Base-by-base conservation (phyloP, 108 stramenopile species). In the Chaetoceros tenuissimus region DNA sequence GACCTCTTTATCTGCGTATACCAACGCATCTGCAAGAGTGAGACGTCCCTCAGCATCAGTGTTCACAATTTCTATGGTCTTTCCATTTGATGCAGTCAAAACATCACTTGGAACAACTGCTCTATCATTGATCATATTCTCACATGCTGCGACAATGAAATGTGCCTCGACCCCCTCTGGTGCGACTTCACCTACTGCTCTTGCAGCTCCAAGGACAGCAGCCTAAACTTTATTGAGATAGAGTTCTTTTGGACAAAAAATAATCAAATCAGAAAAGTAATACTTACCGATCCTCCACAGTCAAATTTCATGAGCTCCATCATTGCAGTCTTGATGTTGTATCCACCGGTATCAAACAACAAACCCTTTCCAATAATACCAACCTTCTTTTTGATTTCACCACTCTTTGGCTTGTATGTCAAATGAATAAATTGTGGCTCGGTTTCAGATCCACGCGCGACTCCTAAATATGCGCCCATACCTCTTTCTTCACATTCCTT, bases 301-400 rank as follows among this genome's bases (percentile, higher is more conserved):
- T 99, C 99, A 57, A 99, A 96, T 72, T 99, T 98, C 99, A 99
- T 99, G 28, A 96, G 64, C 64, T 97, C 97, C 82, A 99, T 99
- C 95, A 94, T 95, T 10, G 73, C 63, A 2, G 91, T 91, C 77
- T 99, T 99, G 74, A 99, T 95, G 64, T 99, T 98, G 88, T 97
- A 97, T n/a, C 99, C 99, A 45, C 99, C 99, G 23, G 92, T 89
- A 68, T 99, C 99, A 66, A 98, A 99, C 2, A 96, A 78, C 0
- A 99, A 78, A 10, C 96, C 99, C 78, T 97, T 97, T 18, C 96
- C 96, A 55, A 97, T 63, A 27, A 96, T 64, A 3, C 89, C 96
- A 24, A 99, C 82, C 64, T 85, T 94, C 73, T 86, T 90, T 24
- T 81, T 83, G 62, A 60, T 64, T 24, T 57, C 28, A 23, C 72